These are phyloP conservation scores for Parmelia sp. DNA, from an alignment of 495 filamentous ascomycete species.

Conservation along the genomic window DNA sequence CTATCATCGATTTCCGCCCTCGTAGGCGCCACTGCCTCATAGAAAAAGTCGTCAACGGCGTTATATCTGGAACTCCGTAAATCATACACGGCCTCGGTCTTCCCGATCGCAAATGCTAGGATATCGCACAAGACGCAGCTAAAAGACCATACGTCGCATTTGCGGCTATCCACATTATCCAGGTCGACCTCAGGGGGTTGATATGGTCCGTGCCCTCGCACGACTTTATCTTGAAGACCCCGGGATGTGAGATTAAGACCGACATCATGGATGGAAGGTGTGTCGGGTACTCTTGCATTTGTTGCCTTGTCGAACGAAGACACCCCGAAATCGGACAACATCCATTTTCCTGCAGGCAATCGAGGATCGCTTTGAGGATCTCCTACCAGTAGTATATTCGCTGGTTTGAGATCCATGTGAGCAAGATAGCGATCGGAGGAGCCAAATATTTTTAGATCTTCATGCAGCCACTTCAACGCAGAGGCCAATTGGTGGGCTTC, in stretches of 20 bases:
- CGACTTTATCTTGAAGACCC: not conserved
- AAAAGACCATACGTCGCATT: slow-evolving; percentile 20
- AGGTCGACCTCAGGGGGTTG: slow-evolving; percentile 16
- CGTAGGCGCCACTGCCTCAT: not conserved
- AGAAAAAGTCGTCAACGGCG: slow-evolving; percentile 8
- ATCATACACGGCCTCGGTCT: not conserved
- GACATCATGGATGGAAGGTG: slow-evolving; percentile 2
- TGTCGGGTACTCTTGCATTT: not conserved
- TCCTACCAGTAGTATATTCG: slow-evolving; percentile 36
- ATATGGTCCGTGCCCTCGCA: slow-evolving; percentile 11
- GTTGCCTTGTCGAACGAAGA: slow-evolving; percentile 22
- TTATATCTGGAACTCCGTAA: not conserved
- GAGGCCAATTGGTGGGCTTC: slow-evolving; percentile 23
- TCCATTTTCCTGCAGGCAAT: slow-evolving; percentile 26
- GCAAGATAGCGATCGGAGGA: slow-evolving; percentile 20
- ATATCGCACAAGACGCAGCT: slow-evolving; percentile 13
- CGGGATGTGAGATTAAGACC: slow-evolving; percentile 4
- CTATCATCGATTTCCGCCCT: not conserved
- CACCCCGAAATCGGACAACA: slow-evolving; percentile 33
- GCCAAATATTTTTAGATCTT: slow-evolving; percentile 16
- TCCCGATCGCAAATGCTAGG: slow-evolving; percentile 14
- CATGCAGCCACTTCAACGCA: slow-evolving; percentile 30
- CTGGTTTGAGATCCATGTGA: slow-evolving; percentile 42
- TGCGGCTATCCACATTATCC: slow-evolving; percentile 7
- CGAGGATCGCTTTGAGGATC: slow-evolving; percentile 12